A percentile compares a stretch with the other conserved stretches of the same genome.
These are phyloP conservation scores for Debaryomycetaceae sp. DNA, from an alignment of 1,139 yeast genomes.

Conservation along the genomic window DNA sequence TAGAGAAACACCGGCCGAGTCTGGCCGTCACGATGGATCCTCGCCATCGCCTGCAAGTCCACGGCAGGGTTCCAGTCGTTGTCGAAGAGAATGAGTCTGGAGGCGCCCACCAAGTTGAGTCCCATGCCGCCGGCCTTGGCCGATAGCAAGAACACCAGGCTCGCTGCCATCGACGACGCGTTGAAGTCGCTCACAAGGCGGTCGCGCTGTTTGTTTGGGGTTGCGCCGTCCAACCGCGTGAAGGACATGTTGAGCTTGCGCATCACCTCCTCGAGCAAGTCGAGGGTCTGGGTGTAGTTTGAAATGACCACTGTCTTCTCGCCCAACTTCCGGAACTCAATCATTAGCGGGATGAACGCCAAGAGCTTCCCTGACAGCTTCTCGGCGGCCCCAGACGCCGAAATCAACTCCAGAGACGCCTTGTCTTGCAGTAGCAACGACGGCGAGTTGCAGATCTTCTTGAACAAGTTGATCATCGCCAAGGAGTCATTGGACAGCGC, in stretches of 20 bases:
- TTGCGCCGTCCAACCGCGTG: constrained; percentile 78
- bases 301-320: constrained; percentile 88
- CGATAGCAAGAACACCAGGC: constrained; percentile 72
- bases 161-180: constrained; percentile 30
- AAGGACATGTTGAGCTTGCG: constrained; percentile 47
- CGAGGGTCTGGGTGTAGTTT: constrained; percentile 84
- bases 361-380: constrained; percentile 52
- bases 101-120: constrained; percentile 84
- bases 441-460: constrained; percentile 85
- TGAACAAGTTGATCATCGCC: constrained; percentile 66
- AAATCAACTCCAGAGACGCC: constrained; percentile 21
- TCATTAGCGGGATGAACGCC: constrained; percentile 49
- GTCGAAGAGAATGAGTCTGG: constrained; percentile 76
- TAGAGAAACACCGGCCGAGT: constrained; percentile 73
- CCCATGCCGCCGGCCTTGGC: constrained; percentile 97
- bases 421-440: constrained; percentile 47
- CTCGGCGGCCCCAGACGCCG: background rate
- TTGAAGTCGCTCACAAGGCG: constrained; percentile 70
- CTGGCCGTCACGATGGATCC: constrained; percentile 95
- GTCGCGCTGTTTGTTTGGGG: constrained; percentile 63
- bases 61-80: constrained; percentile 95
- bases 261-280: constrained; percentile 61
- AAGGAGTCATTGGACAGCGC: constrained; percentile 44
- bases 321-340: constrained; percentile 30
- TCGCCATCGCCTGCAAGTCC: constrained; percentile 93